Percentiles rank a stretch among this genome's conserved stretches.
phyloP scores from a whole-genome alignment of 495 filamentous ascomycete genomes.

The Tuber melanosporum region DNA sequence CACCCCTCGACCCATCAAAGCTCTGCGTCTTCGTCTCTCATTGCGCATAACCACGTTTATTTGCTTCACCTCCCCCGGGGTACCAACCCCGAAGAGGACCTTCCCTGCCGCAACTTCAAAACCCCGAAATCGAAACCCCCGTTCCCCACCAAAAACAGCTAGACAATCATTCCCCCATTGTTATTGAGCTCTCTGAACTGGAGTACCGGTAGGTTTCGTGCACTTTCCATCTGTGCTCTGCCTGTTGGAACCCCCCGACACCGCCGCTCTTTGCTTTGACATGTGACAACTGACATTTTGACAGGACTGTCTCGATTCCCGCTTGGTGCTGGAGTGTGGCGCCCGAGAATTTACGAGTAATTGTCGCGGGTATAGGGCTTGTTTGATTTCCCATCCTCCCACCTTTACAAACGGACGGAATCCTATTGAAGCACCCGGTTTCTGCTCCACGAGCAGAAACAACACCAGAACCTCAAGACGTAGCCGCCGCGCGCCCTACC shows the following conservation, averaged over 20 bases:
- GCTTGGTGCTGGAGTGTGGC: not conserved
- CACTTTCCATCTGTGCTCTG: not conserved
- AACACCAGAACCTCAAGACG: constrained; percentile 1
- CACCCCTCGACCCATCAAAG: not conserved
- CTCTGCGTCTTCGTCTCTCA: not conserved
- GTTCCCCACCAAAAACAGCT: constrained; percentile 1
- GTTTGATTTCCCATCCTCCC: constrained; percentile 3
- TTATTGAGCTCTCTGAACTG: not conserved
- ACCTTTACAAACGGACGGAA: constrained; percentile 4
- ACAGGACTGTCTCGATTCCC: constrained; percentile 9
- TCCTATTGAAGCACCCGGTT: constrained; percentile 9
- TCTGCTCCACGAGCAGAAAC: constrained; percentile 1
- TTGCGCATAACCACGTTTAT: constrained; percentile 7
- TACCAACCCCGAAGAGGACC: not conserved
- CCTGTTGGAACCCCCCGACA: not conserved
- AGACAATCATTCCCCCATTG: constrained; percentile 16
- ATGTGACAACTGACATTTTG: constrained; percentile 27
- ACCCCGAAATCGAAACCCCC: constrained; percentile 1
- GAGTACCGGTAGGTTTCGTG: not conserved
- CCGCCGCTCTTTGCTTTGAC: not conserved
- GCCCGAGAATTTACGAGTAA: not conserved
- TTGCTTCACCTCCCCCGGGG: not conserved
- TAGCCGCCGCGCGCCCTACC: not conserved
- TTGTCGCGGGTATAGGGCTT: constrained; percentile 5
- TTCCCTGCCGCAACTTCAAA: constrained; percentile 6